Percentiles rank a stretch among this genome's conserved stretches.
phyloP scores from a whole-genome alignment of 768 basidiomycete species.

The Suillus americanus region DNA sequence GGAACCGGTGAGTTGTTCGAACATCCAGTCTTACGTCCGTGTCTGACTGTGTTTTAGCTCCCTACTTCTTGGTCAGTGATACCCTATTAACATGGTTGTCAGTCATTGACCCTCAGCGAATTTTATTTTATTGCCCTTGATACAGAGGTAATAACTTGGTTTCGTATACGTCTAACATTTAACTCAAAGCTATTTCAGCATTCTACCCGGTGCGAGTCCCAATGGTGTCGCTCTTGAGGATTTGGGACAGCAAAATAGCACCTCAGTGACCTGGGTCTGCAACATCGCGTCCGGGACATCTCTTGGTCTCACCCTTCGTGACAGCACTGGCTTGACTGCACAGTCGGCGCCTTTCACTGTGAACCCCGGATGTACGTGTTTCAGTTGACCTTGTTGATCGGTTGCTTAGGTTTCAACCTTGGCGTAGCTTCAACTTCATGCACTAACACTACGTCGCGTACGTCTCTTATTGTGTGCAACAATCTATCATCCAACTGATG shows the following conservation, averaged over 20 bases:
- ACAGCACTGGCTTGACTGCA: slow-evolving; percentile 48
- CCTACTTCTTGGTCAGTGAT: slow-evolving; percentile 62
- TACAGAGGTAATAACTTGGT: slow-evolving; percentile 39
- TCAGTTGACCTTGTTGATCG: neutral
- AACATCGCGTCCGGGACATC: slow-evolving; percentile 52
- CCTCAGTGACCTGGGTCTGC: slow-evolving; percentile 52
- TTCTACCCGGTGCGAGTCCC: slow-evolving; percentile 53
- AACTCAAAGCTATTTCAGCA: slow-evolving; percentile 33
- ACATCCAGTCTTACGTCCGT: neutral
- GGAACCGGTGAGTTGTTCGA: slow-evolving; percentile 47
- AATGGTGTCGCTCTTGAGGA: slow-evolving; percentile 42
- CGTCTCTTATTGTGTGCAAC: slow-evolving; percentile 18
- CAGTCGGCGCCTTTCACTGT: slow-evolving; percentile 57
- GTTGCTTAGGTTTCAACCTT: slow-evolving; percentile 13
- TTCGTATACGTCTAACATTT: neutral
- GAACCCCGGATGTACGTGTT: slow-evolving; percentile 47
- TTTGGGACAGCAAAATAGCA: slow-evolving; percentile 42
- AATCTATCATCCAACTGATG: slow-evolving; percentile 13
- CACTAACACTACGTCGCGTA: slow-evolving; percentile 26
- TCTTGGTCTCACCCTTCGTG: slow-evolving; percentile 61
- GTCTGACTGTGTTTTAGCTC: slow-evolving; percentile 38
- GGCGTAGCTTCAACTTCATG: slow-evolving; percentile 37
- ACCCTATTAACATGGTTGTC: neutral
- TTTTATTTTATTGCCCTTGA: neutral
- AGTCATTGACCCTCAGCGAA: neutral